Percentiles rank a stretch among this genome's conserved stretches.
phyloP scores from a whole-genome alignment of 2,329 filamentous ascomycete species.

The Hypoxylon sp. region DNA sequence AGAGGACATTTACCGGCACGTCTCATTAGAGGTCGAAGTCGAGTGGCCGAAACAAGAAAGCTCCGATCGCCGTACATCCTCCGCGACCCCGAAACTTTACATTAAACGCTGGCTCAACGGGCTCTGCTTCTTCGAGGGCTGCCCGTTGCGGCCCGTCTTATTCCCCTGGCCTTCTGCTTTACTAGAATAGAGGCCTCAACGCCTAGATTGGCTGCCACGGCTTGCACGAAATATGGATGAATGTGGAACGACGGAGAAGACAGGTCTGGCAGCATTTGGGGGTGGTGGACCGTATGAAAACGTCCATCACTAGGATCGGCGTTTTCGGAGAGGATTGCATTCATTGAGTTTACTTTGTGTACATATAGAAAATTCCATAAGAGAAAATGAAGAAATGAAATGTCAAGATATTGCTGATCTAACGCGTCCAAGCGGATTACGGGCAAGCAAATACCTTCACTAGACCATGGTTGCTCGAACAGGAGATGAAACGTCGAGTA shows the following conservation, averaged over 20 bases:
- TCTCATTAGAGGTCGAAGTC: conserved; percentile 51
- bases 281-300: neutral
- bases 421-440: neutral
- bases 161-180: conserved; percentile 52
- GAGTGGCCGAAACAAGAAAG: conserved; percentile 42
- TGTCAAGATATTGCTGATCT: neutral
- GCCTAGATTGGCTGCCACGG: neutral
- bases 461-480: neutral
- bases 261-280: neutral
- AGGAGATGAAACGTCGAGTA: neutral
- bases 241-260: conserved; percentile 16
- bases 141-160: conserved; percentile 43
- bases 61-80: neutral
- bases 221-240: conserved; percentile 4
- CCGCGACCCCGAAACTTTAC: conserved; percentile 45
- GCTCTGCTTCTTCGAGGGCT: conserved; percentile 47
- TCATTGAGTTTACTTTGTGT: conserved; percentile 15
- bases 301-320: conserved; percentile 8
- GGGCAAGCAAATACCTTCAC: neutral
- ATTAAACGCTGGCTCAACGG: conserved; percentile 53
- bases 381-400: conserved; percentile 9
- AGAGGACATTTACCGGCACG: conserved; percentile 46
- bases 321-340: conserved; percentile 9
- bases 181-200: conserved; percentile 22
- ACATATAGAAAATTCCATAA: conserved; percentile 10